Evolutionary conservation across 2,329 filamentous ascomycete species (phyloP), one percentile per base, ranked within the genome.

Genomic region (Onygena corvina): DNA sequence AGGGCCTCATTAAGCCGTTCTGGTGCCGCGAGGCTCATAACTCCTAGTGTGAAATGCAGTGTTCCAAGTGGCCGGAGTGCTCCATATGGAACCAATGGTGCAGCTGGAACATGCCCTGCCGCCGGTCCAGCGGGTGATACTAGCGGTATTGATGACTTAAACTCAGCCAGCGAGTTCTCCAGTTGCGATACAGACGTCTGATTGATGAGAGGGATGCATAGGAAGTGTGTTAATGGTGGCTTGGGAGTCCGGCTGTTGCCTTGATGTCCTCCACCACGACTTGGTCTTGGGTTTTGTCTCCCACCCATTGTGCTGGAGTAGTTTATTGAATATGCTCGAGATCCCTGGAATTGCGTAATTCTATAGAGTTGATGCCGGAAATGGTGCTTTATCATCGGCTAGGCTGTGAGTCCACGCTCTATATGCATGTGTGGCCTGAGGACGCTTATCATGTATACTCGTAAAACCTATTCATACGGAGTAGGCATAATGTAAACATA

Each of bases 41-140:
- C 84, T 0, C 88, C 89, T 0, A 95, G 72, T 0, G 89, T 95
- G 2, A 94, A 70, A 65, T 96, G 90, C 44, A 95, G 66, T 1
- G 87, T 88, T 0, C 86, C 85, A 0, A 86, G 67, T 0, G 87
- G 87, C 23, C 88, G 73, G 46, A 94, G 69, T 1, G 87, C 86
- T 49, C 75, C 75, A 27, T 71, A 62, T 0, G 84, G 83, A 7
- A 90, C 67, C 4, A 71, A 70, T 1, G 61, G 55, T 21, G 52
- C 69, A 23, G 29, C 52, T 65, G 54, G 68, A 64, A 50, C 66
- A 59, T 47, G 67, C 57, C 50, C 63, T 40, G 48, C 38, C 36
- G 52, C 36, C 49, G 54, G 48, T 14, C 30, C 21, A 31, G 51
- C 25, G 35, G 51, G 48, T 29, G 50, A 14, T 36, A 47, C 48